Evolutionary conservation across 768 basidiomycete genomes (phyloP).

Genomic region (Sporobolomyces phaffii): DNA sequence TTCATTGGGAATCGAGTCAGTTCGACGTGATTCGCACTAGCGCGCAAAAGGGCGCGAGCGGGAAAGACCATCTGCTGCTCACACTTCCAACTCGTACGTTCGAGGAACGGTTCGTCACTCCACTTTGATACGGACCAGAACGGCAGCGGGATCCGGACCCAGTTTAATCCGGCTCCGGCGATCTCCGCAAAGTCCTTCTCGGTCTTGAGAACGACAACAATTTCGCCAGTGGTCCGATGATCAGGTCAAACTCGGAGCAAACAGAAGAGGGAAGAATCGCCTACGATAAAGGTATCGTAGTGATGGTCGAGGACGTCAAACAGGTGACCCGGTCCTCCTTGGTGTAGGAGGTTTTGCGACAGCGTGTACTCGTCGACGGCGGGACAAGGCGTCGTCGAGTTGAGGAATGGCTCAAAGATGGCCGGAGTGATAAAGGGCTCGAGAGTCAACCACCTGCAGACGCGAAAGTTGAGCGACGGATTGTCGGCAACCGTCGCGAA

Average conservation of each 20-base stretch:
- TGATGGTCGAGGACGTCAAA: slow-evolving; percentile 69
- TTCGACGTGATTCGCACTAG: no score
- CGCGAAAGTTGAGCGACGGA: no score
- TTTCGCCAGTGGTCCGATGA: no score
- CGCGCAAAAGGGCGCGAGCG: background rate
- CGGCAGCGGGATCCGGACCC: slow-evolving; percentile 77
- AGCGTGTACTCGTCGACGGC: slow-evolving; percentile 79
- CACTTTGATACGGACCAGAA: slow-evolving; percentile 88
- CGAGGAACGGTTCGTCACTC: slow-evolving; percentile 71
- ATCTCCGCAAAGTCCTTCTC: slow-evolving; percentile 91
- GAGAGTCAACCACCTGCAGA: slow-evolving; percentile 35
- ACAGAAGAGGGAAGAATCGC: background rate
- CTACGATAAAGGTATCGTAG: slow-evolving; percentile 51
- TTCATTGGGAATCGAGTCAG: no score
- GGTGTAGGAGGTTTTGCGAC: slow-evolving; percentile 54
- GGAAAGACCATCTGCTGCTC: slow-evolving; percentile 41
- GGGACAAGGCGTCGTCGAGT: slow-evolving; percentile 50
- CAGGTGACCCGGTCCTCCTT: slow-evolving; percentile 54
- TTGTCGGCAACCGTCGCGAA: no score
- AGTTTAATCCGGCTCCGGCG: slow-evolving; percentile 87
- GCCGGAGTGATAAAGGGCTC: slow-evolving; percentile 53
- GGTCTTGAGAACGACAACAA: slow-evolving; percentile 54
- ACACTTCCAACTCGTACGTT: slow-evolving; percentile 68
- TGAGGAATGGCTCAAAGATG: slow-evolving; percentile 48
- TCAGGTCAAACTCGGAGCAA: no score